phyloP scores from a whole-genome alignment of 805 yeast species.

The Metschnikowia anglica region DNA sequence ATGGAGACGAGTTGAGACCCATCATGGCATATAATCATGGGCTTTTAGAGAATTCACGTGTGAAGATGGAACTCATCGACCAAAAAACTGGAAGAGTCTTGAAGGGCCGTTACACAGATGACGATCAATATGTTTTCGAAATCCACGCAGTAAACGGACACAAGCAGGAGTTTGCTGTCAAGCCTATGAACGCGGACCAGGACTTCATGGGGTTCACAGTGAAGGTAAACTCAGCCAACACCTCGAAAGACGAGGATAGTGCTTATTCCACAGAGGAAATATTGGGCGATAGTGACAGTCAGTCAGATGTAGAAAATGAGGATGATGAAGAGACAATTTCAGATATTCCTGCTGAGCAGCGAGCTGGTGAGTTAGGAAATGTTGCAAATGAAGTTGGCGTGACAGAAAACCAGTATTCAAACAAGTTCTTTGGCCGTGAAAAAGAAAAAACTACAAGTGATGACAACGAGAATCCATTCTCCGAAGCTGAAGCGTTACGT shows the following conservation, averaged over 20 bases:
- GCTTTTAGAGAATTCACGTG: slow-evolving; percentile 2
- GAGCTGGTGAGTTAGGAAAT: background rate
- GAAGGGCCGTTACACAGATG: slow-evolving; percentile 8
- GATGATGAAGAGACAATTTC: background rate
- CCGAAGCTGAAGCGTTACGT: background rate
- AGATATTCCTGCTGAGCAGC: background rate
- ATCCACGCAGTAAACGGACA: background rate
- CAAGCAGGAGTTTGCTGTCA: slow-evolving; percentile 1
- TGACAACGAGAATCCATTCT: background rate
- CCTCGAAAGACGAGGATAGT: background rate
- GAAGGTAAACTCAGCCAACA: background rate
- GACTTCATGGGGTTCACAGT: slow-evolving; percentile 8
- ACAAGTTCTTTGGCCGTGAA: background rate
- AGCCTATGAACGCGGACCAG: slow-evolving; percentile 6
- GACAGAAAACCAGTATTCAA: background rate
- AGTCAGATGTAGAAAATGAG: too few species aligned
- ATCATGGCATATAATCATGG: slow-evolving; percentile 14
- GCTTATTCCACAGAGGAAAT: background rate
- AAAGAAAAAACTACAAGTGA: background rate
- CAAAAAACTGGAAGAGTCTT: slow-evolving; percentile 6
- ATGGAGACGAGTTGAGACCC: slow-evolving; percentile 1
- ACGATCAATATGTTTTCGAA: slow-evolving; percentile 10
- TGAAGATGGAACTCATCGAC: slow-evolving; percentile 13
- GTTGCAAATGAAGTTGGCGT: background rate
- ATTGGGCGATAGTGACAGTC: too few species aligned